A percentile compares a stretch with the other conserved stretches of the same genome.
Evolutionary conservation across 768 basidiomycete species (phyloP).

Genomic region (Kwoniella newhampshirensis): DNA sequence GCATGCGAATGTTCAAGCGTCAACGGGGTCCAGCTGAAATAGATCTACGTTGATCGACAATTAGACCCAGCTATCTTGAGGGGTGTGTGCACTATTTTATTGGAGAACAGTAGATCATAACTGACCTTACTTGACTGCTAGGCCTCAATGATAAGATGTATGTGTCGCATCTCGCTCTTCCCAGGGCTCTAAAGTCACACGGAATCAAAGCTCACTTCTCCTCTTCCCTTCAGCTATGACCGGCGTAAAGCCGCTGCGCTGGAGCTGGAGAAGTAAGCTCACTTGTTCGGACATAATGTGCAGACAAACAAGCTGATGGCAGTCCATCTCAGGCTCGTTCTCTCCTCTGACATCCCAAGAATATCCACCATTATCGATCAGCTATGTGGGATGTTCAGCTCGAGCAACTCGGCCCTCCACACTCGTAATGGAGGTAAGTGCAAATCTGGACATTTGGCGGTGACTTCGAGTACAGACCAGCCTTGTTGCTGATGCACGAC

Average conservation of each 20-base stretch:
- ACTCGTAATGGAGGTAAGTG: constrained; percentile 74
- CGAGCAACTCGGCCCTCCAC: constrained; percentile 76
- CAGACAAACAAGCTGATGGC: neutral
- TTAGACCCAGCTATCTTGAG: constrained; percentile 41
- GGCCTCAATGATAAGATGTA: constrained; percentile 53
- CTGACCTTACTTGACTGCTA: constrained; percentile 10
- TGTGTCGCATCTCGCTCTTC: neutral
- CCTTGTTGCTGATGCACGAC: neutral
- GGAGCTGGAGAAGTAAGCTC: constrained; percentile 82
- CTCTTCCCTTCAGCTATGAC: constrained; percentile 65
- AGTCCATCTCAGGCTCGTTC: constrained; percentile 58
- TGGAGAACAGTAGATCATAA: neutral
- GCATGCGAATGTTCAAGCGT: too few relatives aligned
- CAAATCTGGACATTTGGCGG: neutral
- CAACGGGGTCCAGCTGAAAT: too few relatives aligned
- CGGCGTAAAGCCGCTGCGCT: constrained; percentile 92
- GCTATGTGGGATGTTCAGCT: constrained; percentile 89
- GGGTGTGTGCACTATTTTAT: constrained; percentile 21
- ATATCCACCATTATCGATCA: constrained; percentile 89
- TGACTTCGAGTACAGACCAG: too few relatives aligned
- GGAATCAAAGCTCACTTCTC: constrained; percentile 1
- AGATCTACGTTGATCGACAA: neutral
- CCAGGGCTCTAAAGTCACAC: too few relatives aligned
- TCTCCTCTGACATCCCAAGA: constrained; percentile 73
- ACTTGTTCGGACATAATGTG: neutral